These are phyloP conservation scores for Termitomyces sp. DNA, from an alignment of 768 basidiomycete genomes.

Conservation along the genomic window DNA sequence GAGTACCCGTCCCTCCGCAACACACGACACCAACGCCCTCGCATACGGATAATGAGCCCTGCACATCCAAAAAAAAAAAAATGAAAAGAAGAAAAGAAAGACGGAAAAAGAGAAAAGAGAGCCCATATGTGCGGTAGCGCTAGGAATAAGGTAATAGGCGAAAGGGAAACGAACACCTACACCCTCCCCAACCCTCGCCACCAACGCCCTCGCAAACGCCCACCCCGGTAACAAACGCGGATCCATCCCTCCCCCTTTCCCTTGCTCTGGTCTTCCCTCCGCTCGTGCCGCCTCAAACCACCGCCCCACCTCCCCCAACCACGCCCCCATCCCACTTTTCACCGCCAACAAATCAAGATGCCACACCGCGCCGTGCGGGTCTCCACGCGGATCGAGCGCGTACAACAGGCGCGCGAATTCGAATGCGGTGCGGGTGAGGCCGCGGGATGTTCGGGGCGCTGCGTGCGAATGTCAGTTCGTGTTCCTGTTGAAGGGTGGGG, in stretches of 20 bases:
- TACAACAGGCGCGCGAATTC: constrained; percentile 88
- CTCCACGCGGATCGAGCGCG: constrained; percentile 80
- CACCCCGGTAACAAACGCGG: too few relatives aligned
- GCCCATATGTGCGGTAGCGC: too few relatives aligned
- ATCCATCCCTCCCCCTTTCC: background rate
- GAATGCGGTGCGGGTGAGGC: constrained; percentile 88
- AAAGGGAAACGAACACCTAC: too few relatives aligned
- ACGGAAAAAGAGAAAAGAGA: too few relatives aligned
- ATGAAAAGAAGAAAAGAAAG: too few relatives aligned
- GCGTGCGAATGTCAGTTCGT: too few relatives aligned
- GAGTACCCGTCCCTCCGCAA: too few relatives aligned
- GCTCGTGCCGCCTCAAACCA: constrained; percentile 26
- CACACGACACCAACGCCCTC: constrained; percentile 63
- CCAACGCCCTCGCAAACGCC: too few relatives aligned
- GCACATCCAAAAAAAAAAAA: too few relatives aligned
- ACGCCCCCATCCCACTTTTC: constrained; percentile 75
- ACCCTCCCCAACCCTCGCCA: constrained; percentile 13
- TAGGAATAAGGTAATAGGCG: too few relatives aligned
- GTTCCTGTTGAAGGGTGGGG: too few relatives aligned
- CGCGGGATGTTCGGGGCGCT: constrained; percentile 77
- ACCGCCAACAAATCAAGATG: constrained; percentile 84
- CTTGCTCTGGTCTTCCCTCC: background rate
- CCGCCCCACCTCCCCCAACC: constrained; percentile 73
- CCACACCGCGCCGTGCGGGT: constrained; percentile 82
- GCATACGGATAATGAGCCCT: constrained; percentile 71